These are phyloP conservation scores for Monascus purpureus DNA, from an alignment of 495 filamentous ascomycete species.

Conservation along the genomic window DNA sequence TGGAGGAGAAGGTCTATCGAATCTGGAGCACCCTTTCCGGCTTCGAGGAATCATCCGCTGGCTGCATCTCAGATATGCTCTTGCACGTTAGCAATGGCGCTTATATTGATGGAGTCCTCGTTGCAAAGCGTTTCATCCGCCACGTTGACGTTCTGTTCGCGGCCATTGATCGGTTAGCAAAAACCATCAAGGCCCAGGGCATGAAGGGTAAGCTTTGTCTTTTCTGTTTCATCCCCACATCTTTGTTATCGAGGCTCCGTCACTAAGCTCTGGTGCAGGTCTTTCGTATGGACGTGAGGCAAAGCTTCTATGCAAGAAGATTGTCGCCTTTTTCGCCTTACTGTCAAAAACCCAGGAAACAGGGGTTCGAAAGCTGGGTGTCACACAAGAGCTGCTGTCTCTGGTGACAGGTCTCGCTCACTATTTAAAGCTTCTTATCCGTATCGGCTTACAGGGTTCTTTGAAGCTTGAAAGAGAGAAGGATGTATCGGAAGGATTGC, in stretches of 20 bases:
- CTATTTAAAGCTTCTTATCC: slow-evolving; percentile 94
- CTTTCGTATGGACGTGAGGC: slow-evolving; percentile 87
- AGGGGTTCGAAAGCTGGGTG: slow-evolving; percentile 72
- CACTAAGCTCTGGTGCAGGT: too few relatives aligned
- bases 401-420: slow-evolving; percentile 94
- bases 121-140: slow-evolving; percentile 93
- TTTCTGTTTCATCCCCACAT: slow-evolving; percentile 3
- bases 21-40: slow-evolving; percentile 97
- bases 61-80: slow-evolving; percentile 98
- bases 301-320: slow-evolving; percentile 97
- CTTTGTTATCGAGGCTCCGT: too few relatives aligned
- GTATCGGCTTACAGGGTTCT: slow-evolving; percentile 89
- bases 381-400: slow-evolving; percentile 90
- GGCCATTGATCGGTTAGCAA: slow-evolving; percentile 74
- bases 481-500: slow-evolving; percentile 55
- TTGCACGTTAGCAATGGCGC: slow-evolving; percentile 97
- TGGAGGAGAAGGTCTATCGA: slow-evolving; percentile 94
- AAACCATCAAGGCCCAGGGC: slow-evolving; percentile 49
- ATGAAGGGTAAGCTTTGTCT: slow-evolving; percentile 50
- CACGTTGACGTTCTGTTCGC: slow-evolving; percentile 90
- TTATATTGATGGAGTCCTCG: slow-evolving; percentile 86
- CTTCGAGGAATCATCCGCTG: slow-evolving; percentile 94
- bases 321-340: slow-evolving; percentile 92
- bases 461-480: slow-evolving; percentile 82
- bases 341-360: slow-evolving; percentile 89